Evolutionary conservation across 2,329 filamentous ascomycete species (phyloP), one percentile per base, ranked within the genome.

Genomic region (Beauveria brongniartii): DNA sequence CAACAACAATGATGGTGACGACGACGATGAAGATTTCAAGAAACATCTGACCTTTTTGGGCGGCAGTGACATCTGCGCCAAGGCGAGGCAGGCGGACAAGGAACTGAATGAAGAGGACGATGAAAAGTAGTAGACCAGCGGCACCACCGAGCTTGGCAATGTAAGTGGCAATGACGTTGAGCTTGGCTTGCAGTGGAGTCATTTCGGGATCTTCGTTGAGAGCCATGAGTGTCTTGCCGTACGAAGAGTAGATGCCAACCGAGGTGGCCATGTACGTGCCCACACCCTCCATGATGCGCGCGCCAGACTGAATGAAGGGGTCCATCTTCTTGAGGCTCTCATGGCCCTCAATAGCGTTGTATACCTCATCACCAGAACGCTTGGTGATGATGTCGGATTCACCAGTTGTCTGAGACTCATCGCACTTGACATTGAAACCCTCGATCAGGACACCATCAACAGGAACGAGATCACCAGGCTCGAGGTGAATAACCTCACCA

Each of bases 81-180:
- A 76, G 59, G 73, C 80, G 70, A 6, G 79, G 77, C 3, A 96
- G 81, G 14, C 84, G 76, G 53, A 86, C 90, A 10, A 94, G 78
- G 70, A 96, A 97, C 68, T 91, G 84, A 75, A 96, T 92, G 69
- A 96, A 84, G 16, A 96, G 80, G 51, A 95, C 88, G 52, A 93
- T 80, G 75, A 97, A 96, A 52, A 96, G 79, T 9, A 91, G 76
- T 16, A 94, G 77, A 65, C 89, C 91, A 54, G 91, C 90, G 55
- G 81, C 85, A 71, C 90, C 91, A 73, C 88, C 88, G 41, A 91
- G 77, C 72, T 89, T 90, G 62, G 88, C 88, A 70, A 91, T 91
- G 75, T 88, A 90, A 65, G 89, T 86, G 62, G 89, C 89, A 64
- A 92, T 84, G 63, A 83, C 79, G 69, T 89, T 90, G 57, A 92